phyloP scores from a whole-genome alignment of 306 rosid genomes.

The Aeschynomene evenia region DNA sequence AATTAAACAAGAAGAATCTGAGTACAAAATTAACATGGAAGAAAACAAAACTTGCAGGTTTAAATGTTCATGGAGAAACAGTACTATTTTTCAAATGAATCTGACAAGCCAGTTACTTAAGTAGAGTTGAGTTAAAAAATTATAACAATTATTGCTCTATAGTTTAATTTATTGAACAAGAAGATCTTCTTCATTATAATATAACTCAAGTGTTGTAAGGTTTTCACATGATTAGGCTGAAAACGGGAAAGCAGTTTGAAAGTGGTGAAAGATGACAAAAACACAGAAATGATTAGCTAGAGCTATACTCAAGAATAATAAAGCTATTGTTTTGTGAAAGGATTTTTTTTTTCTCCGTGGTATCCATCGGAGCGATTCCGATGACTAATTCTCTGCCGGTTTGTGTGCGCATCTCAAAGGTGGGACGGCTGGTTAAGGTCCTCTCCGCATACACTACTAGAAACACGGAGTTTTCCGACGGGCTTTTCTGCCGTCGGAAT shows the following conservation, averaged over 20 bases:
- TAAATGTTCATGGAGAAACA: neutral
- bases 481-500: too few species aligned
- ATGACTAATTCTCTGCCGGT: too few species aligned
- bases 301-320: neutral
- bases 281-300: constrained; percentile 11
- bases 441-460: too few species aligned
- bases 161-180: constrained; percentile 13
- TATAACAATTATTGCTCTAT: neutral
- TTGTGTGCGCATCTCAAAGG: too few species aligned
- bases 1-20: constrained; percentile 37
- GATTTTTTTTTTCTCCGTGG: too few species aligned
- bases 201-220: constrained; percentile 15
- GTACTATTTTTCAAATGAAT: constrained; percentile 9
- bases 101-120: constrained; percentile 56
- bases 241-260: constrained; percentile 21
- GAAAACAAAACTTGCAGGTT: constrained; percentile 25
- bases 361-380: too few species aligned
- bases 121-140: constrained; percentile 21
- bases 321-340: neutral
- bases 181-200: constrained; percentile 12
- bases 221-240: constrained; percentile 28
- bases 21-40: neutral
- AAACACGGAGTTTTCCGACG: too few species aligned
- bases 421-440: too few species aligned
- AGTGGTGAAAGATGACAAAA: constrained; percentile 26